Conservation (phyloP, 257 asterid species). For the Gardenia jasminoides region DNA sequence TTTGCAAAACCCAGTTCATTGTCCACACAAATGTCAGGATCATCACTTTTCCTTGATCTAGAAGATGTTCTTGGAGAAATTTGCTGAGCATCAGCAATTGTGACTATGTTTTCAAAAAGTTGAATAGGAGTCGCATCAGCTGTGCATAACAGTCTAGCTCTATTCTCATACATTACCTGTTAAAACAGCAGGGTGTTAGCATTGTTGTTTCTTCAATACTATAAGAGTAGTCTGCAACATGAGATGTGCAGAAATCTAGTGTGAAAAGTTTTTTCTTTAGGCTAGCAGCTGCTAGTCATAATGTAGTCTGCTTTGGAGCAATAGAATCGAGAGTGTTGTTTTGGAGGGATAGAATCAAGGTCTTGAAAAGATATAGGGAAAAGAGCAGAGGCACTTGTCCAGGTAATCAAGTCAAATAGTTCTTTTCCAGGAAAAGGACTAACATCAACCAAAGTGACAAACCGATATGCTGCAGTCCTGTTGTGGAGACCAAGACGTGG, state of each 20-base stretch:
- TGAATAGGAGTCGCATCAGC: conserved; percentile 81
- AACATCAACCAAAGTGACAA: conserved; percentile 91
- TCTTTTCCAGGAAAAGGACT: conserved; percentile 36
- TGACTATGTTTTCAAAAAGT: conserved; percentile 70
- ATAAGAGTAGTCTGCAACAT: not conserved
- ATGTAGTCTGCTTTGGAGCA: not conserved
- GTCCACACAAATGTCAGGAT: conserved; percentile 85
- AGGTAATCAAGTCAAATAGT: not conserved
- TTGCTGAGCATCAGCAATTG: conserved; percentile 76
- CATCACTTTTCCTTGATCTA: conserved; percentile 76
- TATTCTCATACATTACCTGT: conserved; percentile 93
- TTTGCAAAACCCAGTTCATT: conserved; percentile 91
- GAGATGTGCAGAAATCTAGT: not conserved
- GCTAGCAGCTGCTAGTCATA: not conserved
- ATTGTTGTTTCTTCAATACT: not conserved
- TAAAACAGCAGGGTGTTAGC: conserved; percentile 3
- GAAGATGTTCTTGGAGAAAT: conserved; percentile 88
- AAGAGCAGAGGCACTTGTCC: not conserved
- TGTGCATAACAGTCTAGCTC: conserved; percentile 69
- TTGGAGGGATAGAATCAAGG: not conserved
- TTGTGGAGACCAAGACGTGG: conserved; percentile 79
- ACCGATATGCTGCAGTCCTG: conserved; percentile 89
- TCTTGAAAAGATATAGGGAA: not conserved
- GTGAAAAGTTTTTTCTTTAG: not conserved
- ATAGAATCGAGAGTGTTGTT: not conserved